phyloP scores from a whole-genome alignment of 495 filamentous ascomycete genomes.

The Penicillium cataractarum region DNA sequence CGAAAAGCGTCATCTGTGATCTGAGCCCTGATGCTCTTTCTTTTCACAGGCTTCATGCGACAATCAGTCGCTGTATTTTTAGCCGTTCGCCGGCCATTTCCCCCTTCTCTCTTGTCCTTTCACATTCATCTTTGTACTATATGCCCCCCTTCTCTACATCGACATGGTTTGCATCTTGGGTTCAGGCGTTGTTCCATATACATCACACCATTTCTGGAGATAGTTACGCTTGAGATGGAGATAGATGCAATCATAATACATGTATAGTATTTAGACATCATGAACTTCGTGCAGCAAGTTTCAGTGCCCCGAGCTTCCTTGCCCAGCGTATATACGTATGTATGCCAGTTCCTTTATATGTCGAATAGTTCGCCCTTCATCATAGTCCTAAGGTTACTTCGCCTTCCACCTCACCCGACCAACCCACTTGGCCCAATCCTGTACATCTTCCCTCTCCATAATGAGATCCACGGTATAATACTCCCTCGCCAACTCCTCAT shows the following conservation, averaged over 20 bases:
- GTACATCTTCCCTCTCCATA: constrained; percentile 71
- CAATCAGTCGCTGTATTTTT: constrained; percentile 22
- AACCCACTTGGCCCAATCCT: constrained; percentile 70
- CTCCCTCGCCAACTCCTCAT: constrained; percentile 78
- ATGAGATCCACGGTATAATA: constrained; percentile 74
- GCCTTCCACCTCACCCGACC: constrained; percentile 67
- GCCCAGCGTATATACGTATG: not conserved
- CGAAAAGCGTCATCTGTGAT: constrained; percentile 65
- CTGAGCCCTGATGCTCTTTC: not conserved
- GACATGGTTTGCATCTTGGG: constrained; percentile 22
- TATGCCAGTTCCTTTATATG: too few relatives aligned
- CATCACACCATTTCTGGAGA: not conserved
- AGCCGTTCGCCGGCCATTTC: constrained; percentile 10
- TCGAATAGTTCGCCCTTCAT: not conserved
- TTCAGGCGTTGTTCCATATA: constrained; percentile 25
- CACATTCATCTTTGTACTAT: constrained; percentile 17
- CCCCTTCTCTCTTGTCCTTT: constrained; percentile 15
- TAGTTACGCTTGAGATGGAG: constrained; percentile 8
- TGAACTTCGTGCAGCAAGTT: not conserved
- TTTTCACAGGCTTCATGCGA: constrained; percentile 3
- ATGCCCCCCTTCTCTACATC: constrained; percentile 12
- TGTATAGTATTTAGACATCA: not conserved
- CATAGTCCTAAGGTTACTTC: constrained; percentile 33
- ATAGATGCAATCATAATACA: not conserved
- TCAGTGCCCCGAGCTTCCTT: not conserved